phyloP scores from a whole-genome alignment of 176 grass and related monocot species.

The Triticum turgidum region DNA sequence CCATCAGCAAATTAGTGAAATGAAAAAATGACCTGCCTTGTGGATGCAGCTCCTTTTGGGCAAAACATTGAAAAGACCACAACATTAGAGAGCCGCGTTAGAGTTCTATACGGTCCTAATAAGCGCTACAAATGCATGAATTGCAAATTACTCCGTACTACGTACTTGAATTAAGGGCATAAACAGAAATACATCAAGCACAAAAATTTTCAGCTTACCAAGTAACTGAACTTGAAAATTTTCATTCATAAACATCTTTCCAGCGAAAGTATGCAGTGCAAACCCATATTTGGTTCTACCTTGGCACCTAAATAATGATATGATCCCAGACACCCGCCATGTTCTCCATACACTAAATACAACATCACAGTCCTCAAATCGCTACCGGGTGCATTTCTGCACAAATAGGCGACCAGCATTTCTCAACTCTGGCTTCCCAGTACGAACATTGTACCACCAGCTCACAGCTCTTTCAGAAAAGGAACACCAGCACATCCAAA shows the following conservation, averaged over 20 bases:
- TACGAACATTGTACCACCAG: not conserved
- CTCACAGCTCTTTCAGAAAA: not conserved
- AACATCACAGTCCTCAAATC: not conserved
- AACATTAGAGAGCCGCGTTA: not conserved
- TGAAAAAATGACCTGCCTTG: not conserved
- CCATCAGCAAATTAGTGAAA: slow-evolving; percentile 24
- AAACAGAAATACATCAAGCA: not conserved
- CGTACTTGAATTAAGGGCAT: not conserved
- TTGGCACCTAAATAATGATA: not conserved
- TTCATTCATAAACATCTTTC: not conserved
- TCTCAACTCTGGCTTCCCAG: not conserved
- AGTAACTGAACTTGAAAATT: not conserved
- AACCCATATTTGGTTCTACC: not conserved
- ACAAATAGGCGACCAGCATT: not conserved
- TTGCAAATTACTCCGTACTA: not conserved
- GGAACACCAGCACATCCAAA: not conserved
- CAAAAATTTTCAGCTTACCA: not conserved
- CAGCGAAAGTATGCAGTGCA: not conserved
- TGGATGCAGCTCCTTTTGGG: not conserved
- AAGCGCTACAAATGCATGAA: not conserved
- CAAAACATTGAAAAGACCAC: not conserved
- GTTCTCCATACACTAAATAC: not conserved
- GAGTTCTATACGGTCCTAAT: not conserved
- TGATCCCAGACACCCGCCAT: not conserved
- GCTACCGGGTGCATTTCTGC: not conserved